Conservation (phyloP, 345 rosid species). For the Xanthoceras sorbifolium region DNA sequence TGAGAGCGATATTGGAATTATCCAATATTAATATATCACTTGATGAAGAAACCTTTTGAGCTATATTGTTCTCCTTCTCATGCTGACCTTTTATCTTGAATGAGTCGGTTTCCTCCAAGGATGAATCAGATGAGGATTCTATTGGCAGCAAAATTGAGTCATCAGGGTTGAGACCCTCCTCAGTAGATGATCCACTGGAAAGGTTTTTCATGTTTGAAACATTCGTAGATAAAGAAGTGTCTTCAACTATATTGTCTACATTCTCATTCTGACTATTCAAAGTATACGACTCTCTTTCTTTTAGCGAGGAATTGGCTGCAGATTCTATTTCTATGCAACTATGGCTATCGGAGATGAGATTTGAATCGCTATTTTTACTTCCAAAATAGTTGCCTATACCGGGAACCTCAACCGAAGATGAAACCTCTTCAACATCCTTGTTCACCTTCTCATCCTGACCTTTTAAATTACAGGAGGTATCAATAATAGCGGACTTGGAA, state of each 20-base stretch:
- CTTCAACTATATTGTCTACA: conserved; percentile 14
- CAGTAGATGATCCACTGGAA: conserved; percentile 9
- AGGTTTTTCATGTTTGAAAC: conserved; percentile 4
- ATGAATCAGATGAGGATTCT: conserved; percentile 27
- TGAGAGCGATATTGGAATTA: conserved; percentile 17
- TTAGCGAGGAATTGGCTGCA: conserved; percentile 31
- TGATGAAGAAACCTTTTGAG: conserved; percentile 22
- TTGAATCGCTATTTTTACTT: conserved; percentile 24
- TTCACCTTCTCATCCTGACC: conserved; percentile 33
- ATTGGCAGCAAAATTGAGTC: conserved; percentile 6
- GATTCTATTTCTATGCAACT: conserved; percentile 21
- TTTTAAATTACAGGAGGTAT: conserved; percentile 24
- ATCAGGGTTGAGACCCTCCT: conserved; percentile 2
- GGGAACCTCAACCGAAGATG: conserved; percentile 25
- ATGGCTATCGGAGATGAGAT: conserved; percentile 22
- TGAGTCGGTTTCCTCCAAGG: conserved; percentile 16
- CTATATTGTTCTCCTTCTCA: conserved; percentile 24
- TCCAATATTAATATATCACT: too few species aligned
- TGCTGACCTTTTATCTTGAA: conserved; percentile 26
- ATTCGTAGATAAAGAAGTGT: conserved; percentile 8
- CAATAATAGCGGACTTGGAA: conserved; percentile 19
- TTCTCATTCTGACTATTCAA: conserved; percentile 20
- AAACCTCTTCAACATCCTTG: conserved; percentile 20
- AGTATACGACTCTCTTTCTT: conserved; percentile 36
- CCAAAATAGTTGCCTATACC: conserved; percentile 16